A percentile compares a stretch with the other conserved stretches of the same genome.
phyloP scores from a whole-genome alignment of 2,329 filamentous ascomycete genomes.

The Samsoniella hepiali region DNA sequence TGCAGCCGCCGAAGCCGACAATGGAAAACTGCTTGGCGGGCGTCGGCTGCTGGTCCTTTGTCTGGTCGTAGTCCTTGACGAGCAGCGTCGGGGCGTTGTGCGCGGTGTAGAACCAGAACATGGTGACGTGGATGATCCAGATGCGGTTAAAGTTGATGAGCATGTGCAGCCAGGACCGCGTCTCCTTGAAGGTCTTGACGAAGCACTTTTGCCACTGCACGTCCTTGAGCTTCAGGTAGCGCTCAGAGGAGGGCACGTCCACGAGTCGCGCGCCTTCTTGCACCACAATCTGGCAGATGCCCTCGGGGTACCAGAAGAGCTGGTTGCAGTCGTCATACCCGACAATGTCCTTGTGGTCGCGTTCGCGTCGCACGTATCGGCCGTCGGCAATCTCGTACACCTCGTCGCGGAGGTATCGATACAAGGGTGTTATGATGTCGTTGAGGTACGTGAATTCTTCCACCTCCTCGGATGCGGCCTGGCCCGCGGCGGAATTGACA shows the following conservation, averaged over 20 bases:
- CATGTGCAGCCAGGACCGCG: slow-evolving; percentile 95
- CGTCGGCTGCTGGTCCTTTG: slow-evolving; percentile 72
- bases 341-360: slow-evolving; percentile 87
- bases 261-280: slow-evolving; percentile 92
- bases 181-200: slow-evolving; percentile 99
- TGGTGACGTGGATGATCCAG: slow-evolving; percentile 91
- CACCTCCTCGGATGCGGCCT: too few relatives aligned
- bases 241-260: slow-evolving; percentile 82
- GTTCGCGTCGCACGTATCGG: slow-evolving; percentile 92
- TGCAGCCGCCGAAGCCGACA: slow-evolving; percentile 77
- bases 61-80: slow-evolving; percentile 77
- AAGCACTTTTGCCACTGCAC: slow-evolving; percentile 98
- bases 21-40: slow-evolving; percentile 73
- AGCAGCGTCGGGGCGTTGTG: slow-evolving; percentile 87
- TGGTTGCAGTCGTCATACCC: slow-evolving; percentile 99
- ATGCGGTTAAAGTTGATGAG: slow-evolving; percentile 99
- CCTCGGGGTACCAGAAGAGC: slow-evolving; percentile 99
- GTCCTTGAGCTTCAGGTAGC: slow-evolving; percentile 87
- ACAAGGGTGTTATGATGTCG: slow-evolving; percentile 89
- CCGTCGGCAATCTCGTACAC: slow-evolving; percentile 94
- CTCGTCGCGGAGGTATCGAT: slow-evolving; percentile 92
- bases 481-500: slow-evolving; percentile 74
- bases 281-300: slow-evolving; percentile 88
- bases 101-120: slow-evolving; percentile 97
- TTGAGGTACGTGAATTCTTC: slow-evolving; percentile 96